Evolutionary conservation across 805 yeast species (phyloP).

Genomic region (Isabelozyma heimii): DNA sequence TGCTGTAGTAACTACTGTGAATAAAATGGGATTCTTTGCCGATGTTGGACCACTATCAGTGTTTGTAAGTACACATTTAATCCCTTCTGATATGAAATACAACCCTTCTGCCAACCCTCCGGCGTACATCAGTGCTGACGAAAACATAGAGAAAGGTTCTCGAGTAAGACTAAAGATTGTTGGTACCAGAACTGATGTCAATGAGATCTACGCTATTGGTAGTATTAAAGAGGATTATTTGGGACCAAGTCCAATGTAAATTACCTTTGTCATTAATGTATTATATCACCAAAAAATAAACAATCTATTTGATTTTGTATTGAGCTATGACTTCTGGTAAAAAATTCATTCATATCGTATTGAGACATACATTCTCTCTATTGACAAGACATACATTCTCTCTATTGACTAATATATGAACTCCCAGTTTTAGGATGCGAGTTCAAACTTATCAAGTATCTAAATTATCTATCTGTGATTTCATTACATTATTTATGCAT

Average conservation of each 20-base stretch:
- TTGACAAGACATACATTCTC: too few species aligned
- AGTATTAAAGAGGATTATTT: slow-evolving; percentile 96
- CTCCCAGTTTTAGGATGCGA: too few species aligned
- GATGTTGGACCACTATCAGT: slow-evolving; percentile 97
- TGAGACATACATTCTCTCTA: too few species aligned
- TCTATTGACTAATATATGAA: too few species aligned
- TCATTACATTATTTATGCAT: neutral
- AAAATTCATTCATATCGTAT: neutral
- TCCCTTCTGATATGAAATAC: slow-evolving; percentile 90
- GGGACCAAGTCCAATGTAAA: slow-evolving; percentile 64
- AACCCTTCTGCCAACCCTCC: slow-evolving; percentile 97
- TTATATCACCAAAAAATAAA: neutral
- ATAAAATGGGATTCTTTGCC: slow-evolving; percentile 93
- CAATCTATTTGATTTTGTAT: neutral
- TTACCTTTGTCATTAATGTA: neutral
- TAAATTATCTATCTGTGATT: neutral
- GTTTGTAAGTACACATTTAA: slow-evolving; percentile 90
- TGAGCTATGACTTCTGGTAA: neutral
- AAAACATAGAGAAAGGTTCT: slow-evolving; percentile 90
- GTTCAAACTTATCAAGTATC: too few species aligned
- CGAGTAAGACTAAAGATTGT: slow-evolving; percentile 92
- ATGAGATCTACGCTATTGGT: slow-evolving; percentile 96
- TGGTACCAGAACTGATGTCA: slow-evolving; percentile 96
- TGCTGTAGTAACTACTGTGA: slow-evolving; percentile 91
- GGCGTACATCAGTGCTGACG: slow-evolving; percentile 94